Evolutionary conservation across 371 early-diverging fungal genomes (phyloP), one percentile per base, ranked within the genome.

Genomic region (Mucor racemosus): DNA sequence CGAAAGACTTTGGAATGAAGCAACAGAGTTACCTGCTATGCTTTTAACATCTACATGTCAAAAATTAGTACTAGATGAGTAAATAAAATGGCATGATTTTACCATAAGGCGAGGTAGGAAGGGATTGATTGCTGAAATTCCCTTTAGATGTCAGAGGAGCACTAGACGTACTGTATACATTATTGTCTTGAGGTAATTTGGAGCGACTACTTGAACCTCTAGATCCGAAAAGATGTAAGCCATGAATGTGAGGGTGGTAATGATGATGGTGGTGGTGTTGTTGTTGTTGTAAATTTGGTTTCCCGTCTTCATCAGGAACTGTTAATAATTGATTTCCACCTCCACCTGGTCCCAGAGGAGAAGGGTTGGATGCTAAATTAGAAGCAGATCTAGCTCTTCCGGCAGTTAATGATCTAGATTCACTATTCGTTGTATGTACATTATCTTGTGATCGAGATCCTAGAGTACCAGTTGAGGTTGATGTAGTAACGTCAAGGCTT

Each of bases 1-100:
- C 6, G 77, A 41, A 2, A 72, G 46, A 26, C 75, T 74, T 21
- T 72, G 75, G 19, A 77, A 31, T 3, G 77, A 76, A 11, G 60
- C 46, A 4, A 58, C 65, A 50, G 75, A 74, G 14, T 67, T 61
- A 35, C 57, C 54, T 10, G 60, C 72, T 46, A 41, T 50, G 14
- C 65, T 62, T 21, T 67, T 67, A 36, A 41, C 42, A 59, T 62
- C 69, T 72, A 64, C 11, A 41, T 6, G 35, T 53, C 3, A 33
- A 57, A 19, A 40, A 34, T 33, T 21, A 63, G 14, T 40, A 44
- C 4, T 1, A 19, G 14, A 21, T 21, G 1, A 17, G 10, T 4
- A 39, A 17, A 1, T 6, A 9, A n/a, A 31, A 26, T 26, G 38
- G 11, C 9, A 17, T 3, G 10, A 10, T 15, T 15, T 59, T 64